Percentiles rank a stretch among this genome's conserved stretches.
phyloP scores from a whole-genome alignment of 1,284 basidiomycete species.

The Sparassis latifolia region DNA sequence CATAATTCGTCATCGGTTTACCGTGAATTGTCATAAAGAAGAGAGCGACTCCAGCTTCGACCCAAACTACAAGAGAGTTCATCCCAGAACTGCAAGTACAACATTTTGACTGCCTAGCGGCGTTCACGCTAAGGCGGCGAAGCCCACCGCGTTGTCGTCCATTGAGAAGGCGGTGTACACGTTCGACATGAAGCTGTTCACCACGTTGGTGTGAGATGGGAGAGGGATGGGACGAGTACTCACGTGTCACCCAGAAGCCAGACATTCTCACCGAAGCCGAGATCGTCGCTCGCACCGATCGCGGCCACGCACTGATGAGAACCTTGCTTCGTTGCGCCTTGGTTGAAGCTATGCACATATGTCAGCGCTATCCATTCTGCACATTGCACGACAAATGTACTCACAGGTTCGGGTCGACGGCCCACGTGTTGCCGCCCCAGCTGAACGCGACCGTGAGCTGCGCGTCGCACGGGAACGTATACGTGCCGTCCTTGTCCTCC shows the following conservation, averaged over 20 bases:
- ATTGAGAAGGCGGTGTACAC: slow-evolving; percentile 2
- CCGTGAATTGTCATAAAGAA: too few species aligned
- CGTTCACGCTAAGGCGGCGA: not conserved
- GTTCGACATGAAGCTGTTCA: not conserved
- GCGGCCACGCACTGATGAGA: slow-evolving; percentile 9
- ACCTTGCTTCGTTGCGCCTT: slow-evolving; percentile 1
- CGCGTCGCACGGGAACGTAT: slow-evolving; percentile 32
- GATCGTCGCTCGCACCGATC: slow-evolving; percentile 14
- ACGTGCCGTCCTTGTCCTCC: slow-evolving; percentile 26
- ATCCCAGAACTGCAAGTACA: too few species aligned
- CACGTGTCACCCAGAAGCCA: slow-evolving; percentile 20
- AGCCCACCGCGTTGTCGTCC: slow-evolving; percentile 1
- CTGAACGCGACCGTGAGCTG: slow-evolving; percentile 31
- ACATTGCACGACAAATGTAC: not conserved
- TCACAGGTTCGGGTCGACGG: slow-evolving; percentile 22
- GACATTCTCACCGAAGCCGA: slow-evolving; percentile 20
- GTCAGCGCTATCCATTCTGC: not conserved
- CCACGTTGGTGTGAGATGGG: not conserved
- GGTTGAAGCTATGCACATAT: slow-evolving; percentile 16
- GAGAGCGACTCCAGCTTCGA: too few species aligned
- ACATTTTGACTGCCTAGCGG: too few species aligned
- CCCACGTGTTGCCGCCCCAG: slow-evolving; percentile 34
- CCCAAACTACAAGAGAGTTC: too few species aligned
- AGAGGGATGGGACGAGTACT: not conserved
- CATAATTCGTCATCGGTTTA: too few species aligned